phyloP scores from a whole-genome alignment of 1,139 yeast species.

The Fermentozyma sake region DNA sequence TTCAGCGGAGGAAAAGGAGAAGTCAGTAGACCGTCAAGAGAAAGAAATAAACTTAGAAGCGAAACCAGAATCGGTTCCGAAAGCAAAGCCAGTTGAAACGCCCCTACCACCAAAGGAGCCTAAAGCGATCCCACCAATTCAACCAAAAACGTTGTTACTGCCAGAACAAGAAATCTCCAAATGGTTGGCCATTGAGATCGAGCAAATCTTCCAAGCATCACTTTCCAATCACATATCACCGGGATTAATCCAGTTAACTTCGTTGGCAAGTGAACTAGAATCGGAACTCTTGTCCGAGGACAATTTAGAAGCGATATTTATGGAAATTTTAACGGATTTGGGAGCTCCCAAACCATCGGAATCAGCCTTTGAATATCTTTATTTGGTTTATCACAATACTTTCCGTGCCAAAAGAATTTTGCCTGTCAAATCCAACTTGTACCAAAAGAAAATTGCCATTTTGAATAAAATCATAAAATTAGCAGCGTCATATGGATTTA shows the following conservation, averaged over 20 bases:
- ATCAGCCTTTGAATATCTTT: slow-evolving; percentile 45
- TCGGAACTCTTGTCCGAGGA: slow-evolving; percentile 22
- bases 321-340: slow-evolving; percentile 51
- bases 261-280: slow-evolving; percentile 35
- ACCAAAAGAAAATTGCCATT: slow-evolving; percentile 33
- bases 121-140: no score
- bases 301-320: slow-evolving; percentile 44
- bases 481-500: slow-evolving; percentile 63
- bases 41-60: no score
- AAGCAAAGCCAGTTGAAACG: slow-evolving; percentile 1
- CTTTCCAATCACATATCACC: slow-evolving; percentile 11
- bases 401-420: slow-evolving; percentile 36
- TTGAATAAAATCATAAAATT: slow-evolving; percentile 50
- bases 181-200: slow-evolving; percentile 31
- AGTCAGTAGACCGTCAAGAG: no score
- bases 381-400: slow-evolving; percentile 37
- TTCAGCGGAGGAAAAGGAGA: no score
- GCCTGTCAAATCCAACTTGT: slow-evolving; percentile 36
- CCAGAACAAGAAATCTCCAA: slow-evolving; percentile 21
- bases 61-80: background rate
- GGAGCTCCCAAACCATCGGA: slow-evolving; percentile 33
- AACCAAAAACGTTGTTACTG: no score
- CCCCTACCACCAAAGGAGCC: no score
- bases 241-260: slow-evolving; percentile 25
- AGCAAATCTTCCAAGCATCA: slow-evolving; percentile 39